phyloP scores from a whole-genome alignment of 306 rosid species.

The Vicia sativa region DNA sequence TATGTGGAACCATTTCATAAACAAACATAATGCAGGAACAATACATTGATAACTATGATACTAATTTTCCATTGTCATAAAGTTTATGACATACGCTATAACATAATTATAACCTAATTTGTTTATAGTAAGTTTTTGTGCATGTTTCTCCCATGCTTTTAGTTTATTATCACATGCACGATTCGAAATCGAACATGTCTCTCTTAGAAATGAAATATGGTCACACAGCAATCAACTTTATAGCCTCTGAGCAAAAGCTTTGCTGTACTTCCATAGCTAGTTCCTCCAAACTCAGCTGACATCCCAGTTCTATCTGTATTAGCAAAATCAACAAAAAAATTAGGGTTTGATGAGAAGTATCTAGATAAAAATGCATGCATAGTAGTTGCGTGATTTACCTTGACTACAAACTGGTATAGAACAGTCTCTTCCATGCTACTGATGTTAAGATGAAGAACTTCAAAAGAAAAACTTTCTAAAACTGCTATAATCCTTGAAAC shows the following conservation, averaged over 20 bases:
- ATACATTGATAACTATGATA: not conserved
- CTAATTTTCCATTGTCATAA: constrained; percentile 31
- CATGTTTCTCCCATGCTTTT: constrained; percentile 32
- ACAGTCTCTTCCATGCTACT: constrained; percentile 92
- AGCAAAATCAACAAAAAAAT: constrained; percentile 1
- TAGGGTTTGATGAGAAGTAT: no score
- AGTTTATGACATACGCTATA: constrained; percentile 36
- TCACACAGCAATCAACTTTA: constrained; percentile 33
- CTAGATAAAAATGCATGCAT: no score
- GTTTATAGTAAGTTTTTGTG: not conserved
- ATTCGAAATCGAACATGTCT: not conserved
- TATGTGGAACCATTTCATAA: not conserved
- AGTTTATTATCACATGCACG: not conserved
- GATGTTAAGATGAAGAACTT: constrained; percentile 87
- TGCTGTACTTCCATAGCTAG: constrained; percentile 81
- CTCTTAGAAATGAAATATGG: not conserved
- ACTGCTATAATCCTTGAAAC: constrained; percentile 63
- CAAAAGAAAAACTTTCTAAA: constrained; percentile 76
- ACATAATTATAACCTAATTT: constrained; percentile 6
- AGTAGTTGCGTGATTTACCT: constrained; percentile 53
- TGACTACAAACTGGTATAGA: constrained; percentile 77
- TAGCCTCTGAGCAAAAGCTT: constrained; percentile 62
- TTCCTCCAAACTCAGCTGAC: constrained; percentile 89
- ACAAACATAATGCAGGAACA: not conserved
- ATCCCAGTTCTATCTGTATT: constrained; percentile 82